Base-by-base conservation (phyloP, 2,329 filamentous ascomycete genomes). In the Monosporascus sp. region DNA sequence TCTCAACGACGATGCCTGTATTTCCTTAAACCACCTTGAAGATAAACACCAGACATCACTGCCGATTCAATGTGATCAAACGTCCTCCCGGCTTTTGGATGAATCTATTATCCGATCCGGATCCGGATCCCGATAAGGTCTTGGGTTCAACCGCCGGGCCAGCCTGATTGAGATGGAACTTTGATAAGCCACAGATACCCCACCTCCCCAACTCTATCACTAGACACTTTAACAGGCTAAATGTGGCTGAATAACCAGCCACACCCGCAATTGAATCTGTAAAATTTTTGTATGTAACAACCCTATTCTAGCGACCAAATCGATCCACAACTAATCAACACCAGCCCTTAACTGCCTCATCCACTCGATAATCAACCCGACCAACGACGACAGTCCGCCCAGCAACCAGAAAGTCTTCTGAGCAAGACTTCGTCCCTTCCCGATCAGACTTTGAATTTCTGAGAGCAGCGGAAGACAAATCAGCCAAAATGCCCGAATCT, bases 401-500 rank as follows among this genome's bases (percentile, higher is more conserved):
- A 67, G 57, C 61, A 62, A 61, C 71, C 71, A 69, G 65, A 71
- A 73, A 69, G 70, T 73, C 73, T 74, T 73, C 73, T 71, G 65
- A 68, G 66, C 70, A 73, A 75, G 72, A 69, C 68, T 71, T 73
- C 68, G 67, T 69, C 71, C 56, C 53, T 56, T 58, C 51, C 69
- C 65, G 65, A 64, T 65, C 69, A 68, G 66, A 69, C 64, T 66
- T 71, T 68, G 73, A 71, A 76, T 71, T 70, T 68, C 73, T 72
- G 73, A 76, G 74, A 75, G 74, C 70, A 69, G 68, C 70, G 70
- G 71, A 71, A 69, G 64, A 67, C 43, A 68, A 69, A 76, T 69
- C 73, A 77, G 77, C 79, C 86, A 91, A 84, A 77, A 94, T 94
- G 89, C 84, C 88, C 73, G 88, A 90, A 85, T 82, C 87, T 74